phyloP scores from a whole-genome alignment of 2,329 filamentous ascomycete genomes.

The Curvularia verruculosa region DNA sequence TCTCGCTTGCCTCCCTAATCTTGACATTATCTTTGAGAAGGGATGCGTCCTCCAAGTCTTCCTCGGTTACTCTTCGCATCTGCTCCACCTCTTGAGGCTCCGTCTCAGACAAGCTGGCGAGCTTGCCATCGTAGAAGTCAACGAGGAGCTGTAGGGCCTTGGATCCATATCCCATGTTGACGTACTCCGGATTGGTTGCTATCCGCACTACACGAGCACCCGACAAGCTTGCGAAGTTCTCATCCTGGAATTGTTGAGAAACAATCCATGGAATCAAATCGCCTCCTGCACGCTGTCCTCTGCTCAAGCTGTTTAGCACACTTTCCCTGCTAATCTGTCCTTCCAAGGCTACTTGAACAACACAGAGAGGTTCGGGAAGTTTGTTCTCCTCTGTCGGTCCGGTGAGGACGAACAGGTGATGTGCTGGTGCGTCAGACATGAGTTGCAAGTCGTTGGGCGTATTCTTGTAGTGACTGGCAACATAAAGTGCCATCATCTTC shows the following conservation, averaged over 20 bases:
- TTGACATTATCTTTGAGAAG: slow-evolving; percentile 87
- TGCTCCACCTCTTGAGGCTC: slow-evolving; percentile 61
- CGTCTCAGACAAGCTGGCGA: slow-evolving; percentile 80
- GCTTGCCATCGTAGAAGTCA: slow-evolving; percentile 95
- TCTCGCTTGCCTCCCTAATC: slow-evolving; percentile 84
- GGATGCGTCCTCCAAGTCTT: slow-evolving; percentile 75
- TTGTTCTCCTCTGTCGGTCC: slow-evolving; percentile 79
- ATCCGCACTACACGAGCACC: slow-evolving; percentile 93
- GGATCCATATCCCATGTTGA: slow-evolving; percentile 90
- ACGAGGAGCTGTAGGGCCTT: slow-evolving; percentile 84
- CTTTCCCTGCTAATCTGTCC: slow-evolving; percentile 93
- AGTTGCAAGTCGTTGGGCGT: slow-evolving; percentile 97
- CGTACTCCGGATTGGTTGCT: slow-evolving; percentile 93
- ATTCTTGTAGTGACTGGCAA: slow-evolving; percentile 98
- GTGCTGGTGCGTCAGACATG: slow-evolving; percentile 96
- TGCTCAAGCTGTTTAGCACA: slow-evolving; percentile 84
- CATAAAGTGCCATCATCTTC: slow-evolving; percentile 97
- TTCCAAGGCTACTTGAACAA: slow-evolving; percentile 92
- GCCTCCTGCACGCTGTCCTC: slow-evolving; percentile 86
- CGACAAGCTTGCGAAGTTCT: slow-evolving; percentile 91
- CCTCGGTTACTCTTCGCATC: slow-evolving; percentile 80
- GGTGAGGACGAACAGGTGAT: slow-evolving; percentile 93
- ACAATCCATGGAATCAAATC: slow-evolving; percentile 98
- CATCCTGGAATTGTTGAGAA: slow-evolving; percentile 97
- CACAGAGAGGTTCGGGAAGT: slow-evolving; percentile 90